These are phyloP conservation scores for Stylosanthes scabra DNA, from an alignment of 331 rosid genomes.

Conservation along the genomic window DNA sequence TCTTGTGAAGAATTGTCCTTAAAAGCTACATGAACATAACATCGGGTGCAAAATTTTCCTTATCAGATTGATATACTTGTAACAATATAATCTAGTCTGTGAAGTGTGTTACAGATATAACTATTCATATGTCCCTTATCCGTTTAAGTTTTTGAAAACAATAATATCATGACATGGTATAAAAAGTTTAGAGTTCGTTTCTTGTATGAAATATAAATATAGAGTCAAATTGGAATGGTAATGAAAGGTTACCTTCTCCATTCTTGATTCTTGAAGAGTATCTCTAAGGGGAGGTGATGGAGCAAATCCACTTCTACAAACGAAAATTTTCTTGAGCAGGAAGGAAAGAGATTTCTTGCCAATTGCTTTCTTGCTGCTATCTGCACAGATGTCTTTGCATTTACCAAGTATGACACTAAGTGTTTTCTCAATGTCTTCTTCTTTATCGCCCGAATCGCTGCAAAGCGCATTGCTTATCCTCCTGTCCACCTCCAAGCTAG, in stretches of 20 bases:
- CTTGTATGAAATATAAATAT: too few species aligned
- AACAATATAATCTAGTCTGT: too few species aligned
- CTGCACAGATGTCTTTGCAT: conserved; percentile 84
- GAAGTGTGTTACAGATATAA: too few species aligned
- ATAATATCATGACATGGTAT: too few species aligned
- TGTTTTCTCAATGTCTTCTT: conserved; percentile 88
- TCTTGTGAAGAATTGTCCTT: conserved; percentile 87
- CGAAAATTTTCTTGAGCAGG: conserved; percentile 89
- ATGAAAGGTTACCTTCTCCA: conserved; percentile 94
- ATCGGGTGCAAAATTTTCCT: too few species aligned
- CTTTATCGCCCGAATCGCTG: conserved; percentile 57
- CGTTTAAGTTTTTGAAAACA: too few species aligned
- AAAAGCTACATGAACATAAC: conserved; percentile 57
- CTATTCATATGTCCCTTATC: too few species aligned
- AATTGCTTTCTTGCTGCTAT: conserved; percentile 61
- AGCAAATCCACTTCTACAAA: conserved; percentile 85
- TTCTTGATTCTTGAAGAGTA: conserved; percentile 86
- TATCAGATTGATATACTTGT: too few species aligned
- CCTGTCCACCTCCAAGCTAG: conserved; percentile 94
- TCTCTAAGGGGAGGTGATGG: conserved; percentile 83
- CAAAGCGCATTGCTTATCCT: conserved; percentile 71
- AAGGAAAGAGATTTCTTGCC: conserved; percentile 91
- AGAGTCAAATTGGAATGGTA: too few species aligned
- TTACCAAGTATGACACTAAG: conserved; percentile 81
- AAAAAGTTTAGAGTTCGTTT: too few species aligned